Conservation (phyloP, 225 moss, liverwort and hornwort genomes). For the Pleurozium schreberi region DNA sequence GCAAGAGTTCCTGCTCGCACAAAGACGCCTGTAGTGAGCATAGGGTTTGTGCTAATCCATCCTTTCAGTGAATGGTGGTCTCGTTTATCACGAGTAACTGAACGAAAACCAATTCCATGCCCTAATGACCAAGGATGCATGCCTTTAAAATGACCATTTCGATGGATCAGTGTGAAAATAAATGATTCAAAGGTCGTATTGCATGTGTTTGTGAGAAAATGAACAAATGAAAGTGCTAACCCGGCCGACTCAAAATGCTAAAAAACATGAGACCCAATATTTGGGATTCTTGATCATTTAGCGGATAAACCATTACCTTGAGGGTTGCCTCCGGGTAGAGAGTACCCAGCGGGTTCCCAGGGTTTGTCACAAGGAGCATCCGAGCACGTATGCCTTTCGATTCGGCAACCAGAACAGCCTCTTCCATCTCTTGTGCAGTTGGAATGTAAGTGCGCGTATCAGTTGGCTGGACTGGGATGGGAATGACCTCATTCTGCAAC, state of each 20-base stretch:
- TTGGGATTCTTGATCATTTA: background rate
- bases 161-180: background rate
- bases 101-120: background rate
- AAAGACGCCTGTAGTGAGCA: background rate
- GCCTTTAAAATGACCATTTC: background rate
- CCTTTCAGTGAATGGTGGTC: background rate
- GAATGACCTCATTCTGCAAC: slow-evolving; percentile 87
- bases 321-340: slow-evolving; percentile 91
- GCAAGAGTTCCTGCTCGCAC: slow-evolving; percentile 65
- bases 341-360: slow-evolving; percentile 93
- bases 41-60: background rate
- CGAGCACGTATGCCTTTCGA: slow-evolving; percentile 52
- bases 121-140: background rate
- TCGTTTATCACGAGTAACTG: background rate
- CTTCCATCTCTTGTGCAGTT: slow-evolving; percentile 81
- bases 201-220: background rate
- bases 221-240: background rate
- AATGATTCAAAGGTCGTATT: background rate
- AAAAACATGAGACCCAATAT: background rate
- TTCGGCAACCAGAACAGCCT: slow-evolving; percentile 58
- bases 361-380: slow-evolving; percentile 83
- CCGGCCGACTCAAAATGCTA: background rate
- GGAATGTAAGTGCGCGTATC: slow-evolving; percentile 80
- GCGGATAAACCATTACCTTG: slow-evolving; percentile 34
- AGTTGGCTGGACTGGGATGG: slow-evolving; percentile 81